Conservation (phyloP, 176 grass and related monocot genomes). For the Urochloa ruziziensis region DNA sequence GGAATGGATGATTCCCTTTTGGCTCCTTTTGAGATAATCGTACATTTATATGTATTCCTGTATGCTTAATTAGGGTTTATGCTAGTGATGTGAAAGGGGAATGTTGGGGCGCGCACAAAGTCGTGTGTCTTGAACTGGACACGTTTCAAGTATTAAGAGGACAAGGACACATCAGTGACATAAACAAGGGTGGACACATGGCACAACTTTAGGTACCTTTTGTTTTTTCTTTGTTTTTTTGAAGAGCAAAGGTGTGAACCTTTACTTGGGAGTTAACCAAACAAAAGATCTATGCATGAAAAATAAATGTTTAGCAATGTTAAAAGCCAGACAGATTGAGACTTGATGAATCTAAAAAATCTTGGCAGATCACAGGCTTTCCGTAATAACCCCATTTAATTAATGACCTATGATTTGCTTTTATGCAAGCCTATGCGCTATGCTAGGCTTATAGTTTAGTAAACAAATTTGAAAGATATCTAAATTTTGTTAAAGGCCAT, state of each 20-base stretch:
- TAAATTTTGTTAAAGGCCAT: constrained; percentile 11
- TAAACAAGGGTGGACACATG: constrained; percentile 27
- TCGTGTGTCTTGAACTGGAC: constrained; percentile 41
- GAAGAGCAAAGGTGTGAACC: constrained; percentile 16
- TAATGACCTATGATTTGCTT: constrained; percentile 22
- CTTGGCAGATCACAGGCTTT: neutral
- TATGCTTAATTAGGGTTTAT: constrained; percentile 37
- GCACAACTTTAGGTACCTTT: neutral
- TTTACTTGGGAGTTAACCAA: constrained; percentile 15
- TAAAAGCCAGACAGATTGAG: constrained; percentile 12
- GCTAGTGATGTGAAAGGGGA: constrained; percentile 46
- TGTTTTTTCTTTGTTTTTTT: neutral
- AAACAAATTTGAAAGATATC: neutral
- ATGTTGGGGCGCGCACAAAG: constrained; percentile 32
- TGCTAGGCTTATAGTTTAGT: neutral
- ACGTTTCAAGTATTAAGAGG: constrained; percentile 55
- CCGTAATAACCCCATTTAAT: constrained; percentile 5
- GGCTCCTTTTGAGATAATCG: constrained; percentile 42
- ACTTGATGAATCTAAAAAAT: constrained; percentile 21
- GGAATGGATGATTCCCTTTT: constrained; percentile 42
- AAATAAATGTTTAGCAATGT: constrained; percentile 10
- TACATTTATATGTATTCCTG: constrained; percentile 28
- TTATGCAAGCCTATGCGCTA: constrained; percentile 11
- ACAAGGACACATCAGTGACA: neutral
- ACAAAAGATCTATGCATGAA: neutral